Percentiles rank a stretch among this genome's conserved stretches.
Conservation (phyloP, 2,329 filamentous ascomycete species). For the Helminthosporium solani region DNA sequence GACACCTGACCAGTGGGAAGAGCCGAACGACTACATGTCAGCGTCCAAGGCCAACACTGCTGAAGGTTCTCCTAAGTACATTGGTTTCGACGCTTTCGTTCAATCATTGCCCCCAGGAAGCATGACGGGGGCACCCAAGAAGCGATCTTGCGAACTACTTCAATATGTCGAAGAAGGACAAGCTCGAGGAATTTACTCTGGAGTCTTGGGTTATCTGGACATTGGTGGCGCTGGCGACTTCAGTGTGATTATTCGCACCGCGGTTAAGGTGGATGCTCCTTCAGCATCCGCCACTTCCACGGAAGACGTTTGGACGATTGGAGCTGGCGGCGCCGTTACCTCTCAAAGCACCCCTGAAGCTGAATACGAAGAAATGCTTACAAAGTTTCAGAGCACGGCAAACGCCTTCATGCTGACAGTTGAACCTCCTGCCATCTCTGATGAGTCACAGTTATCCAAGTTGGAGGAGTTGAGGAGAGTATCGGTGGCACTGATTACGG, state of each 20-base stretch:
- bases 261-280: conserved; percentile 55
- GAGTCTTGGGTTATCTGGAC: conserved; percentile 87
- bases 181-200: conserved; percentile 77
- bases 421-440: conserved; percentile 8
- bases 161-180: conserved; percentile 63
- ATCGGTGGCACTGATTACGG: not conserved
- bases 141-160: conserved; percentile 83
- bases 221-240: conserved; percentile 83
- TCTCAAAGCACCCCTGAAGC: conserved; percentile 75
- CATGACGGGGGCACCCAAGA: conserved; percentile 97
- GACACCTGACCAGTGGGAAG: conserved; percentile 36
- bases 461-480: not conserved
- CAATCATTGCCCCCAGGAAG: conserved; percentile 82
- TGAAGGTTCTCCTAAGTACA: conserved; percentile 28
- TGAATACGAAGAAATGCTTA: conserved; percentile 84
- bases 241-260: conserved; percentile 84
- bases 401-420: conserved; percentile 25
- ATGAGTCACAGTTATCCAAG: not conserved
- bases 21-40: conserved; percentile 25
- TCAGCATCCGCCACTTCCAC: conserved; percentile 1
- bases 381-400: conserved; percentile 44
- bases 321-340: conserved; percentile 88
- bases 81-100: conserved; percentile 74
- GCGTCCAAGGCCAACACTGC: conserved; percentile 4
- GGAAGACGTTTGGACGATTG: conserved; percentile 73